Evolutionary conservation across 1,284 basidiomycete genomes (phyloP), one percentile per base, ranked within the genome.

Genomic region (Fomitopsis betulina): DNA sequence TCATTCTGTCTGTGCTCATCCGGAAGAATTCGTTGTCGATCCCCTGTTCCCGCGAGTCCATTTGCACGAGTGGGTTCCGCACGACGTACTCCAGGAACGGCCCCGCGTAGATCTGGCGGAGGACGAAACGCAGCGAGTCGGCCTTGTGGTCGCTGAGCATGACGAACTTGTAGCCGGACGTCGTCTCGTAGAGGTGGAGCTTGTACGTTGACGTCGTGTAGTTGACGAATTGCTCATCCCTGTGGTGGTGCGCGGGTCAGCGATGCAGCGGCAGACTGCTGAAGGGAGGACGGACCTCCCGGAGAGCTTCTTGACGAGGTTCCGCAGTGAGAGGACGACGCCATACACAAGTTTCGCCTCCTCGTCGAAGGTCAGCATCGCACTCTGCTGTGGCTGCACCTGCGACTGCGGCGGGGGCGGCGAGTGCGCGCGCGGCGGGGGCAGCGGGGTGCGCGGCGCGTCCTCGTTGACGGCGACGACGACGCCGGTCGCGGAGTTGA

Each of bases 311-410:
- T 90, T 96, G 69, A 96, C 81, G 93, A 99, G 96, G 72, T 95
- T 96, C 56, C 94, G 78, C 63, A 99, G 72, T 7, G 94, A 96
- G 56, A 98, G 79, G 19, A 99, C 83, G 47, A 99, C 92, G 60
- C 97, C 97, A 70, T 98, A 99, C 0, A 99, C 95, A 56, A 99
- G 83, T 73, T 99, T 99, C 1, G 92, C 89, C 73, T 99, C 96
- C 74, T 99, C 96, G 69, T 99, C 96, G 64, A 99, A 98, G 5
- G 96, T 81, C 25, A 98, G 76, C 12, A 82, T 80, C n/a, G 80
- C 79, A 32, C 70, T 71, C 38, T 64, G 61, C 21, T 62, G 59
- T 0, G 63, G 64, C 54, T 58, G 63, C 35, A 12, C 12, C 15
- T 71, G 65, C n/a, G 72, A 23, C 42, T 43, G 42, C 0, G 63